phyloP scores from a whole-genome alignment of 345 rosid species.

The Anastatica hierochuntica region DNA sequence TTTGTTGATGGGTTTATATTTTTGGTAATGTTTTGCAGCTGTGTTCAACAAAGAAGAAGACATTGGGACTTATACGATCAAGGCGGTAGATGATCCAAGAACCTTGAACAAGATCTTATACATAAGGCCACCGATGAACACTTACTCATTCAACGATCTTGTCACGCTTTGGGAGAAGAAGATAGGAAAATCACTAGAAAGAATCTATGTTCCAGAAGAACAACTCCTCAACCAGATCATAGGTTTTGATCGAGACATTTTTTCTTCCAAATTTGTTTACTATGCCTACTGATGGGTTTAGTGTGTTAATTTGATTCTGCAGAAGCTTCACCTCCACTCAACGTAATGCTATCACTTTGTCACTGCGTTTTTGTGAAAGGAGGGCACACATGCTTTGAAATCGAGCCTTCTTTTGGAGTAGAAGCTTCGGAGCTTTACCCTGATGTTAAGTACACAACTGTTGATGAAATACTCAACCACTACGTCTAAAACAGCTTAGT shows the following conservation, averaged over 20 bases:
- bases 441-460: conserved; percentile 39
- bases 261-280: not conserved
- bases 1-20: too few relatives aligned
- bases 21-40: conserved; percentile 17
- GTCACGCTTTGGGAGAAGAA: conserved; percentile 55
- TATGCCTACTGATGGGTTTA: not conserved
- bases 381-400: conserved; percentile 38
- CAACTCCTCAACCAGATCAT: conserved; percentile 36
- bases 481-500: conserved; percentile 26
- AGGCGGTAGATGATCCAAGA: conserved; percentile 44
- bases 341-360: conserved; percentile 27
- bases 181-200: conserved; percentile 41
- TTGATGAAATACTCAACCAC: conserved; percentile 34
- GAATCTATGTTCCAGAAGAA: conserved; percentile 42
- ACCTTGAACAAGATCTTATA: conserved; percentile 48
- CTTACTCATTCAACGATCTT: conserved; percentile 43
- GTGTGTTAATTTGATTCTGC: not conserved
- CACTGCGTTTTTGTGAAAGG: conserved; percentile 45
- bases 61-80: conserved; percentile 40
- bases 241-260: conserved; percentile 22
- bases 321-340: conserved; percentile 32
- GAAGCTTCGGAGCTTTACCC: conserved; percentile 47
- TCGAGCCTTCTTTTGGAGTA: conserved; percentile 38
- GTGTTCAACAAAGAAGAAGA: conserved; percentile 44
- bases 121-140: conserved; percentile 40